Conservation (phyloP, 78 protist genomes). For the Dictyostelium capitatum region DNA sequence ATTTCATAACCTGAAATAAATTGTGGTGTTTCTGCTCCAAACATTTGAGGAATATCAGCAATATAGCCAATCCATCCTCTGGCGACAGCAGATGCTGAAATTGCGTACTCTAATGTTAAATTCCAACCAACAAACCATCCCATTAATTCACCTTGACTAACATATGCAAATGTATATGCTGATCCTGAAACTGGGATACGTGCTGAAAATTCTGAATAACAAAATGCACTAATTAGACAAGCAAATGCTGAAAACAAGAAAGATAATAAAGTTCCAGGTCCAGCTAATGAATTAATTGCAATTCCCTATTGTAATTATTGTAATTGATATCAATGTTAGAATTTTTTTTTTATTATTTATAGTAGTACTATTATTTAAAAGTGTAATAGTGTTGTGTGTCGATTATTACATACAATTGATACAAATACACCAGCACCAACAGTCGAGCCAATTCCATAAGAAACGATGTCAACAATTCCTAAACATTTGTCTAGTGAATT, state of each 20-base stretch:
- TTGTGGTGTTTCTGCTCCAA: slow-evolving; percentile 32
- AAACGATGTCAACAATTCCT: slow-evolving; percentile 71
- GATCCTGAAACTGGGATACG: slow-evolving; percentile 81
- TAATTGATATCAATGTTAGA: too few species aligned
- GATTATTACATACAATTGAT: too few species aligned
- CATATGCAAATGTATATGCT: slow-evolving; percentile 87
- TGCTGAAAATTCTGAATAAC: slow-evolving; percentile 85
- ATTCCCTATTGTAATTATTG: too few species aligned
- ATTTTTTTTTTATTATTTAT: too few species aligned
- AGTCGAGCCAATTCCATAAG: slow-evolving; percentile 83
- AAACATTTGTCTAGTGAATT: slow-evolving; percentile 41
- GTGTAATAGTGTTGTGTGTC: too few species aligned
- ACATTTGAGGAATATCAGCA: not conserved
- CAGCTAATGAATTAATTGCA: slow-evolving; percentile 77
- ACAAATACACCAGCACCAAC: slow-evolving; percentile 92
- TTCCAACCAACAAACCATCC: slow-evolving; percentile 82
- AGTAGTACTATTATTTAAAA: too few species aligned
- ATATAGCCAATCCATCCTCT: slow-evolving; percentile 86
- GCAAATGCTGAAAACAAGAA: slow-evolving; percentile 73
- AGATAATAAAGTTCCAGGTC: slow-evolving; percentile 85
- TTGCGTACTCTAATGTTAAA: slow-evolving; percentile 84
- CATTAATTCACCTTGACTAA: slow-evolving; percentile 76
- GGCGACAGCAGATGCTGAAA: slow-evolving; percentile 84
- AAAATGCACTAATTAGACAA: slow-evolving; percentile 67
- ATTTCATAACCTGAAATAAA: slow-evolving; percentile 21